Conservation (phyloP, 1,284 basidiomycete species). For the Ganoderma boninense region DNA sequence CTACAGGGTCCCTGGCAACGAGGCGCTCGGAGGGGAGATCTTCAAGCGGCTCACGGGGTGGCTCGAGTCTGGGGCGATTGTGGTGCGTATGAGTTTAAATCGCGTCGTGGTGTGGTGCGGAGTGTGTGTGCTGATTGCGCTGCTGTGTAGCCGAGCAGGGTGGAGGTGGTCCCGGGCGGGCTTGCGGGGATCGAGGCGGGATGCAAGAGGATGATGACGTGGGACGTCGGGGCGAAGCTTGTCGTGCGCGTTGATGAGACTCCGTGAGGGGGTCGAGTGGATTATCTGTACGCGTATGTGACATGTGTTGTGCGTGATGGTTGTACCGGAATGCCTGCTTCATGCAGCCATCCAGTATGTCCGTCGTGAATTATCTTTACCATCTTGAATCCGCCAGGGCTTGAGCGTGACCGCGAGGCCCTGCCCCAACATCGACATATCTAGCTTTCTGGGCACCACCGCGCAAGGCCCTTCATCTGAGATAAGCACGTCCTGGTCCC, state of each 20-base stretch:
- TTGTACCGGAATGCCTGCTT: too few relatives aligned
- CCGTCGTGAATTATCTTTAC: too few relatives aligned
- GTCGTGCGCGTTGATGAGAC: constrained; percentile 41
- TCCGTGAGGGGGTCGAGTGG: constrained; percentile 7
- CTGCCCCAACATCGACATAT: too few relatives aligned
- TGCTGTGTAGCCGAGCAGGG: constrained; percentile 37
- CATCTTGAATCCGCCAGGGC: too few relatives aligned
- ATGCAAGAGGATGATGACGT: constrained; percentile 34
- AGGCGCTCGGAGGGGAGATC: constrained; percentile 12
- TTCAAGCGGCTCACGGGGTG: constrained; percentile 12
- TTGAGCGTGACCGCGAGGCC: too few relatives aligned
- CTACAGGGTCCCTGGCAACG: background rate
- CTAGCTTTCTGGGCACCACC: too few relatives aligned
- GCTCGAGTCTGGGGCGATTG: constrained; percentile 20
- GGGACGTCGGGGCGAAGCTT: constrained; percentile 39
- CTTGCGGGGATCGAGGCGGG: constrained; percentile 38
- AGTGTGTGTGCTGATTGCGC: background rate
- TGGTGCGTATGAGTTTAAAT: constrained; percentile 10
- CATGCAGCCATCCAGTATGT: too few relatives aligned
- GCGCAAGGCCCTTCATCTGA: too few relatives aligned
- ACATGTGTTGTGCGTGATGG: too few relatives aligned
- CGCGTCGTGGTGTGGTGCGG: background rate
- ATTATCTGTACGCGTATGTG: background rate
- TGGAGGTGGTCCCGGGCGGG: constrained; percentile 40
- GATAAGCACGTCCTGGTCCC: too few relatives aligned